Base-by-base conservation (phyloP, 495 filamentous ascomycete genomes). In the Aspergillus bridgeri region DNA sequence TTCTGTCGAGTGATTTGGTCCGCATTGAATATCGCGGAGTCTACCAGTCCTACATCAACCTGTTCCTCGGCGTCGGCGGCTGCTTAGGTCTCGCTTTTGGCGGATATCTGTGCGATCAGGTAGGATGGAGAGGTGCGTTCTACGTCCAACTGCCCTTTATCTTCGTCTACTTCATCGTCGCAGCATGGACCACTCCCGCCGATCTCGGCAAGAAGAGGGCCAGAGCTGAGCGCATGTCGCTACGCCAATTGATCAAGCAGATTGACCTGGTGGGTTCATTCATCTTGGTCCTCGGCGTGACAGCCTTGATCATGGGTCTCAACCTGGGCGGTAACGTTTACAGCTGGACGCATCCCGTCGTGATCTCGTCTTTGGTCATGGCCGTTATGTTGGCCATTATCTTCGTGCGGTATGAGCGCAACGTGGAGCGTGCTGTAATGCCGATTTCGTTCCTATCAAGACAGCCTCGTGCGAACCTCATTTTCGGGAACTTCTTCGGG, bases 241-340 rank as follows among this genome's bases (percentile, higher is more conserved):
- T 88, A 17, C 60, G 66, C 57, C 82, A 86, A 59, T 77, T 83
- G 5, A 78, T 92, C 67, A 80, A 75, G 59, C 80, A 77, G 29
- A 88, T 92, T 61, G 90, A 94, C 66, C 73, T 86, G 56, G 72
- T 71, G 25, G 90, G 90, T 0, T 88, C 88, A 0, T 58, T 83
- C 27, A 72, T 89, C 18, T 69, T 92, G 63, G 84, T 86, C n/a
- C 65, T 76, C 0, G 79, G 79, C 2, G 83, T 89, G 7, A 88
- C 86, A 2, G 79, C 81, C 48, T 67, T 92, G 50, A 89, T 94
- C 56, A 76, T 92, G 42, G 89, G 87, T 0, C 70, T 92, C 64
- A 92, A 86, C 49, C 78, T 90, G 6, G 89, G 89, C 43, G 89
- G 89, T n/a, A 92, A 92, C 66, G 74, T 91, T 11, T 74, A 85